Conservation (phyloP, 1,139 yeast genomes). For the Saccharomyces hybrid region DNA sequence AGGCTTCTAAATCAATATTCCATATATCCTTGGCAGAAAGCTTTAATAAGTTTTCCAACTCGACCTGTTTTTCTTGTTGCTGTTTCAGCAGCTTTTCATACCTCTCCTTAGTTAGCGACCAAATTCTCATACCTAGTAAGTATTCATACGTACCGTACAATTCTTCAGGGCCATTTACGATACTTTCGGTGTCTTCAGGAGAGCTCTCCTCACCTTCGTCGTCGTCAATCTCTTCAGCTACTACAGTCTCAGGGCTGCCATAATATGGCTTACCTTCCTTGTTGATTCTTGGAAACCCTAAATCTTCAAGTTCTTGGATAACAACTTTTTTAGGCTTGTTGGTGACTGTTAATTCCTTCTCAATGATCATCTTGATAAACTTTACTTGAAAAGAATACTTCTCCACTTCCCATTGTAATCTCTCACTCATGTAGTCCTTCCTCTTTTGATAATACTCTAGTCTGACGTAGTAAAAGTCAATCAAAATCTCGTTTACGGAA, state of each 20-base stretch:
- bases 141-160: slow-evolving; percentile 59
- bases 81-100: slow-evolving; percentile 73
- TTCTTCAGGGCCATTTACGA: slow-evolving; percentile 33
- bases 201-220: slow-evolving; percentile 35
- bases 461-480: slow-evolving; percentile 79
- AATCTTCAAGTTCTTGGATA: slow-evolving; percentile 52
- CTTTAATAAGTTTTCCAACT: slow-evolving; percentile 57
- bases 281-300: slow-evolving; percentile 70
- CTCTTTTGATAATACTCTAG: slow-evolving; percentile 86
- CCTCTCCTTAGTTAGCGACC: slow-evolving; percentile 88
- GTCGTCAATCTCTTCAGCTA: slow-evolving; percentile 31
- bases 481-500: slow-evolving; percentile 65
- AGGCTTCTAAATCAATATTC: slow-evolving; percentile 73
- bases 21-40: slow-evolving; percentile 83
- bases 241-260: slow-evolving; percentile 35
- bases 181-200: slow-evolving; percentile 27
- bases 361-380: slow-evolving; percentile 85
- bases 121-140: slow-evolving; percentile 78
- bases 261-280: slow-evolving; percentile 55
- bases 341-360: slow-evolving; percentile 57
- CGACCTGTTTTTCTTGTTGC: slow-evolving; percentile 63
- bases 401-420: slow-evolving; percentile 65
- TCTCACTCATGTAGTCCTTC: slow-evolving; percentile 68
- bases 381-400: slow-evolving; percentile 79
- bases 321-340: slow-evolving; percentile 66